Base-by-base conservation (phyloP, 495 filamentous ascomycete species). In the Hyaloscypha bicolor region DNA sequence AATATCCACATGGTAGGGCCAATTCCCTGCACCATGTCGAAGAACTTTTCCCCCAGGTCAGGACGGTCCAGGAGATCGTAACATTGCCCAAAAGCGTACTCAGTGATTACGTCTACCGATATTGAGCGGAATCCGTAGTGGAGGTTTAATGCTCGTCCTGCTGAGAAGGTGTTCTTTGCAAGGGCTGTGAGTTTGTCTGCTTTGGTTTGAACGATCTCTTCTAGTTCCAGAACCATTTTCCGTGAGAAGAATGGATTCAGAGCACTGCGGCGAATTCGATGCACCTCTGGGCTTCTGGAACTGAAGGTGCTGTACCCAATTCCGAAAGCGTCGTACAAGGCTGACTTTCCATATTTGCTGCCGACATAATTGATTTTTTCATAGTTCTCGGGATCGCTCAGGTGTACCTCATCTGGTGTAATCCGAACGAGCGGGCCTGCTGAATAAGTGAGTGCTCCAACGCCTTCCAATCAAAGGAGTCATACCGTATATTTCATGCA, bases 401-500 rank as follows among this genome's bases (percentile, higher is more conserved):
- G 75, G 35, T 82, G 80, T 6, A 88, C 66, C 64, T 87, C 83
- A 22, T 76, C 53, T 0, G 85, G 85, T 21, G 76, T 81, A 39
- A 87, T 76, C 8, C 85, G 79, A 29, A 86, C 71, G 45, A 86
- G 81, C 1, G 85, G 82, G 22, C 56, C 67, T 65, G 9, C 16
- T 2, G 12, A 56, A 32, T 37, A 6, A 37, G 35, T 37, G 35
- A 37, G 35, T 25, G 25, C 35, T 37, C 35, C 8, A 37, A 8
- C 35, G 6, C 35, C 35, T 37, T 2, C 25, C 25, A 25, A 25
- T 25, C 25, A 25, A 25, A 25, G 25, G 25, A 25, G 25, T 25
- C 25, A 21, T 71, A 79, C 81, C 83, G 67, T 86, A 85, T 73
- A 76, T 60, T 9, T 79, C 60, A 63, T 86, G 83, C 72, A 85